A percentile compares a stretch with the other conserved stretches of the same genome.
phyloP scores from a whole-genome alignment of 2,329 filamentous ascomycete species.

The Colletotrichum lentis region DNA sequence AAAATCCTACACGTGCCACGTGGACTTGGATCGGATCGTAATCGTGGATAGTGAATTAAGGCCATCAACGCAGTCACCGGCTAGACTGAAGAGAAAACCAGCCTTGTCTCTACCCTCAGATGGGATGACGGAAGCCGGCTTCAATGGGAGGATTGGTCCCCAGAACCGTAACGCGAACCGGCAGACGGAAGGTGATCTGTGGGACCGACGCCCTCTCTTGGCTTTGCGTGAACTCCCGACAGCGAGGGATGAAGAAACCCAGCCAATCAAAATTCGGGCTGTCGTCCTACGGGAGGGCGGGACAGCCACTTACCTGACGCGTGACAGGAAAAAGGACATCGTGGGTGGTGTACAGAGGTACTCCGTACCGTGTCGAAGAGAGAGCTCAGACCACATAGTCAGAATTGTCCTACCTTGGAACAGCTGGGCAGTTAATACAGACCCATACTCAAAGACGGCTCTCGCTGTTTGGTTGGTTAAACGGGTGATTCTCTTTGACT shows the following conservation, averaged over 20 bases:
- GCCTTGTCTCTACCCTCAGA: not conserved
- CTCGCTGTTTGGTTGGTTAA: constrained; percentile 3
- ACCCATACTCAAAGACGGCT: constrained; percentile 9
- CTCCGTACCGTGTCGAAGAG: not conserved
- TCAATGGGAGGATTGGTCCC: not conserved
- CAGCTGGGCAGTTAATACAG: constrained; percentile 8
- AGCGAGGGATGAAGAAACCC: not conserved
- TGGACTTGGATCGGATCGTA: not conserved
- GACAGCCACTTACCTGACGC: constrained; percentile 15
- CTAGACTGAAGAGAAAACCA: not conserved
- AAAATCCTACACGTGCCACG: not conserved
- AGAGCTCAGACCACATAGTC: constrained; percentile 25
- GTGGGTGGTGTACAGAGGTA: not conserved
- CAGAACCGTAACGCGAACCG: not conserved
- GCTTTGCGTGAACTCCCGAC: constrained; percentile 24
- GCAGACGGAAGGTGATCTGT: constrained; percentile 3
- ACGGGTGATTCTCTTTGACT: not conserved
- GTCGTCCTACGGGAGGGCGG: not conserved
- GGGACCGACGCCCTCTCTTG: not conserved
- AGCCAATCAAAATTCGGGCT: constrained; percentile 36
- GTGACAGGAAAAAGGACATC: constrained; percentile 14
- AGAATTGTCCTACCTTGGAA: constrained; percentile 11
- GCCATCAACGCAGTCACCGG: not conserved
- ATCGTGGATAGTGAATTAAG: not conserved
- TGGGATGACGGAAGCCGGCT: not conserved